Percentiles rank a stretch among this genome's conserved stretches.
phyloP scores from a whole-genome alignment of 2,329 filamentous ascomycete genomes.

The Byssoonygena ceratinophila region DNA sequence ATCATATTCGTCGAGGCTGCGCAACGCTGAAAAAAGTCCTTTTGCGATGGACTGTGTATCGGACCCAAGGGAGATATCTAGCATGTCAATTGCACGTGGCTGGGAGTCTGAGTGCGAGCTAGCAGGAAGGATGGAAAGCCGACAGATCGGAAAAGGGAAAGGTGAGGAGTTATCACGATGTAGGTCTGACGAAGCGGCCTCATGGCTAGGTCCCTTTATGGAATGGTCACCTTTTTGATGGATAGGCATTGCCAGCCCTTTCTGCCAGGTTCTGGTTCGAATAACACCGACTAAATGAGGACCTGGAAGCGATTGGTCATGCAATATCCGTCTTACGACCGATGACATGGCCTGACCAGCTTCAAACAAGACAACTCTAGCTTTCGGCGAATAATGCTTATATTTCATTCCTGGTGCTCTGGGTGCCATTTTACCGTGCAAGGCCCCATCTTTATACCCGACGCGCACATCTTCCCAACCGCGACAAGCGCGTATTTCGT shows the following conservation, averaged over 20 bases:
- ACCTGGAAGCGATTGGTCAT: conserved; percentile 14
- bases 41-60: conserved; percentile 67
- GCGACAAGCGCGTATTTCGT: conserved; percentile 58
- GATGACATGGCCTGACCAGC: conserved; percentile 30
- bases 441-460: conserved; percentile 67
- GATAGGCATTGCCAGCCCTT: conserved; percentile 10
- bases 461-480: conserved; percentile 73
- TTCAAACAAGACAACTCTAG: conserved; percentile 75
- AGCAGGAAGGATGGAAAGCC: not conserved
- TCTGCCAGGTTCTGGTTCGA: conserved; percentile 26
- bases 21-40: conserved; percentile 74
- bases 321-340: conserved; percentile 26
- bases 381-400: conserved; percentile 89
- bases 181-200: not conserved
- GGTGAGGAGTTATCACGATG: conserved; percentile 19
- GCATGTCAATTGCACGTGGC: conserved; percentile 29
- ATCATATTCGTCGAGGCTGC: conserved; percentile 68
- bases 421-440: conserved; percentile 55
- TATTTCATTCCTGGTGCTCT: conserved; percentile 98
- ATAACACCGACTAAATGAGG: conserved; percentile 21
- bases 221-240: not conserved
- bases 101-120: not conserved
- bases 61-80: conserved; percentile 64
- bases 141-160: conserved; percentile 15
- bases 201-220: conserved; percentile 12